Conservation (phyloP, 2,329 filamentous ascomycete species). For the Colletotrichum siamense region DNA sequence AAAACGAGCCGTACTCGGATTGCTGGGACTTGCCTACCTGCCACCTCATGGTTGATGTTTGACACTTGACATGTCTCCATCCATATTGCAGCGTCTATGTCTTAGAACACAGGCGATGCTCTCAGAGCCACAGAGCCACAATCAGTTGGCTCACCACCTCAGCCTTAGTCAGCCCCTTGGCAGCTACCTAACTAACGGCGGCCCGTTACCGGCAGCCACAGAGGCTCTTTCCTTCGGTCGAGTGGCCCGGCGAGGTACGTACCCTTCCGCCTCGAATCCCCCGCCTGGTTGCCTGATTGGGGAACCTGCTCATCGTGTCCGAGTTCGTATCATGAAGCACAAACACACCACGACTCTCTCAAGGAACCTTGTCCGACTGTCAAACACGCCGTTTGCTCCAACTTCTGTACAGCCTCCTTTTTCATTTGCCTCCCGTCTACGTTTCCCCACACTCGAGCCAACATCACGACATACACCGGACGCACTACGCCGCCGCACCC, state of each 20-base stretch:
- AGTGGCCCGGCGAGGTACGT: neutral
- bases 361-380: neutral
- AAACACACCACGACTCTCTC: neutral
- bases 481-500: neutral
- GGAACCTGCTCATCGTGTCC: conserved; percentile 6
- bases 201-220: neutral
- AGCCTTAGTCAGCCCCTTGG: neutral
- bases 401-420: neutral
- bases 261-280: neutral
- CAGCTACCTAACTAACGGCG: neutral
- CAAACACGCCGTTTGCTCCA: neutral
- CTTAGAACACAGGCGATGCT: neutral
- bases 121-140: neutral
- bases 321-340: conserved; percentile 12
- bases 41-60: neutral
- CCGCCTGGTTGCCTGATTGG: neutral
- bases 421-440: neutral
- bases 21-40: neutral
- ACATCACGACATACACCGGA: neutral
- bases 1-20: neutral
- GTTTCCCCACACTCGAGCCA: neutral
- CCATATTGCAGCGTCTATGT: neutral
- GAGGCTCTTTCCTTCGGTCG: neutral
- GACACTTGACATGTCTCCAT: neutral
- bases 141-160: neutral